Conservation (phyloP, 2,329 filamentous ascomycete species). For the Metarhizium brunneum region DNA sequence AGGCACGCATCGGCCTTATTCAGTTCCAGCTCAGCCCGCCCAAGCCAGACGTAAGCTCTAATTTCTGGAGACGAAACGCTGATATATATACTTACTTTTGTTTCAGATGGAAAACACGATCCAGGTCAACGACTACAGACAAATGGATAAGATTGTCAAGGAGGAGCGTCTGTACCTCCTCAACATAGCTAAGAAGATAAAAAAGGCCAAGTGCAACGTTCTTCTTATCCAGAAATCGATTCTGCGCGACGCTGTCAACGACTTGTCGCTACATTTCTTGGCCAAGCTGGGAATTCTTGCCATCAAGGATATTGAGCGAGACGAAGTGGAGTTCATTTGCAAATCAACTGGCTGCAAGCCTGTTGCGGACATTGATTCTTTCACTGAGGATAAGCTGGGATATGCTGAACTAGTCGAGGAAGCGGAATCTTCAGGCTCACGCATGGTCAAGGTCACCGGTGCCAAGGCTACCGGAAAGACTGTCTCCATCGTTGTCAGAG, state of each 20-base stretch:
- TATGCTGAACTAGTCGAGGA: constrained; percentile 92
- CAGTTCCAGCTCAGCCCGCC: constrained; percentile 98
- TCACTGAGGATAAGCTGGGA: constrained; percentile 96
- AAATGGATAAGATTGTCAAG: constrained; percentile 99
- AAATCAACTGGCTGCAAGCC: constrained; percentile 99
- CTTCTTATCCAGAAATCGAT: constrained; percentile 98
- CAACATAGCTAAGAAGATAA: constrained; percentile 99
- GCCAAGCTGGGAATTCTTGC: constrained; percentile 93
- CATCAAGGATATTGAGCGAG: constrained; percentile 95
- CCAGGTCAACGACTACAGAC: constrained; percentile 96
- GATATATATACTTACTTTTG: constrained; percentile 11
- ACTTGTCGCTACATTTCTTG: constrained; percentile 93
- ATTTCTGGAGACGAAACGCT: not conserved
- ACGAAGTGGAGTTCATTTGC: constrained; percentile 99
- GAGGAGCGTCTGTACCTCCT: constrained; percentile 96
- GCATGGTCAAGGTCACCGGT: constrained; percentile 91
- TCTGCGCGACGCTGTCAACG: constrained; percentile 93
- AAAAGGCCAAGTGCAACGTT: constrained; percentile 99
- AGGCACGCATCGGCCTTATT: constrained; percentile 92
- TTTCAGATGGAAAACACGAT: constrained; percentile 96
- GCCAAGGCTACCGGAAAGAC: constrained; percentile 80
- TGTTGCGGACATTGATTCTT: constrained; percentile 95
- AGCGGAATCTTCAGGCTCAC: constrained; percentile 73
- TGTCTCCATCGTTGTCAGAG: constrained; percentile 87
- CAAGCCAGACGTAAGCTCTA: constrained; percentile 75